Conservation (phyloP, 768 basidiomycete species). For the Rhizopogon vulgaris region DNA sequence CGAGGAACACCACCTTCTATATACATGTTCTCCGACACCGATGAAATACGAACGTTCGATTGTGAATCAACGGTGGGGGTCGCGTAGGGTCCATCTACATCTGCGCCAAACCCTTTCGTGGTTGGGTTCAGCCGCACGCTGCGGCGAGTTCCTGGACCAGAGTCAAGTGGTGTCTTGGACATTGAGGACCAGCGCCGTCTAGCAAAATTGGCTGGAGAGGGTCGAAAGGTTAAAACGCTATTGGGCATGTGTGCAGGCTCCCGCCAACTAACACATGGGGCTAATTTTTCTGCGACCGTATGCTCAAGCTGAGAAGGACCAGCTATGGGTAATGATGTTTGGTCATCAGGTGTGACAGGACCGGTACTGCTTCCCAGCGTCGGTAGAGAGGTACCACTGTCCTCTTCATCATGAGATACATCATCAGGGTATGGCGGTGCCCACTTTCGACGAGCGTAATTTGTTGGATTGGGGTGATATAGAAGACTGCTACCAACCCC, state of each 20-base stretch:
- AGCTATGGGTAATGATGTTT: slow-evolving; percentile 35
- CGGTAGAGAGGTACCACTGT: slow-evolving; percentile 25
- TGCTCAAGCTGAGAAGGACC: slow-evolving; percentile 19
- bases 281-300: slow-evolving; percentile 1
- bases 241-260: slow-evolving; percentile 12
- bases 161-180: slow-evolving; percentile 28
- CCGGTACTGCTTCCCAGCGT: slow-evolving; percentile 39
- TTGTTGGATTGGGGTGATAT: slow-evolving; percentile 55
- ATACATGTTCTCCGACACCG: slow-evolving; percentile 27
- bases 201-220: slow-evolving; percentile 59
- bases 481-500: slow-evolving; percentile 40
- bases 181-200: slow-evolving; percentile 53
- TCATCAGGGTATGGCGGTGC: slow-evolving; percentile 33
- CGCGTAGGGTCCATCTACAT: background rate
- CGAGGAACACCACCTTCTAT: slow-evolving; percentile 14
- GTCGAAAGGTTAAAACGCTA: slow-evolving; percentile 48
- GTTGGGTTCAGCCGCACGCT: slow-evolving; percentile 30
- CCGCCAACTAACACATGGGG: background rate
- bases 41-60: slow-evolving; percentile 26
- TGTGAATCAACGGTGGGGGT: slow-evolving; percentile 22
- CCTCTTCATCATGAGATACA: slow-evolving; percentile 28
- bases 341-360: slow-evolving; percentile 56
- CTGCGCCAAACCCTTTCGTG: background rate
- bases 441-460: slow-evolving; percentile 56
- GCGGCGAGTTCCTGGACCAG: slow-evolving; percentile 27